A percentile compares a stretch with the other conserved stretches of the same genome.
phyloP scores from a whole-genome alignment of 1,284 basidiomycete species.

The Rhizoctonia solani region DNA sequence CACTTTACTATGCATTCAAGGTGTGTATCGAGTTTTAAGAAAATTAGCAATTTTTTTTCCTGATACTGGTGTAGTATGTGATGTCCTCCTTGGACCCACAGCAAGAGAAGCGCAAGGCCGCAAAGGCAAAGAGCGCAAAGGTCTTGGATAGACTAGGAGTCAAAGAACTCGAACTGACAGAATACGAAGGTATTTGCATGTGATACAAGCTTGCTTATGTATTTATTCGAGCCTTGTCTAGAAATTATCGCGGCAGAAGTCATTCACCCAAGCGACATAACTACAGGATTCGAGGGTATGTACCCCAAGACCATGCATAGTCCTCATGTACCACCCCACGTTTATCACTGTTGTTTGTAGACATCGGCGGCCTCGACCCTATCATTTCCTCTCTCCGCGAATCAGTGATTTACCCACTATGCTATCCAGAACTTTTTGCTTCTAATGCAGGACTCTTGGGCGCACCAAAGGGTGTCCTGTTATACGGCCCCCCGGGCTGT shows the following conservation, averaged over 20 bases:
- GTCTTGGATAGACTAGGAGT: conserved; percentile 75
- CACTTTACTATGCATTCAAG: conserved; percentile 54
- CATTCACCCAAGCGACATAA: conserved; percentile 84
- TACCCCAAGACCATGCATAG: no score
- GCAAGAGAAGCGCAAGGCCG: conserved; percentile 43
- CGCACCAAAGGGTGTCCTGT: conserved; percentile 79
- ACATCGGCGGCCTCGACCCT: conserved; percentile 93
- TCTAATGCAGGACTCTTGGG: conserved; percentile 56
- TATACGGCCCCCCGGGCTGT: conserved; percentile 91
- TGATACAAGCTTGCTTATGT: not conserved
- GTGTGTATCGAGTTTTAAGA: not conserved
- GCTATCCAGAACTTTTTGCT: conserved; percentile 88
- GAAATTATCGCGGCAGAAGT: conserved; percentile 82
- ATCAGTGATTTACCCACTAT: conserved; percentile 94
- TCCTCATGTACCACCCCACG: not conserved
- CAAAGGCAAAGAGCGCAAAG: conserved; percentile 69
- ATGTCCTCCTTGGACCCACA: conserved; percentile 43
- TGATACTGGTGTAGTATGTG: conserved; percentile 45
- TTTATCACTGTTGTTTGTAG: conserved; percentile 48
- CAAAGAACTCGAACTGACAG: conserved; percentile 68
- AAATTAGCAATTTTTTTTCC: not conserved
- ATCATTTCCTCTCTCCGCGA: conserved; percentile 92
- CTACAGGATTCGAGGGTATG: conserved; percentile 71
- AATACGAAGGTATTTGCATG: conserved; percentile 73
- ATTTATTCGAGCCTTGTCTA: conserved; percentile 44